Percentiles rank a stretch among this genome's conserved stretches.
phyloP scores from a whole-genome alignment of 1,284 basidiomycete species.

The Cutaneotrichosporon sp. region DNA sequence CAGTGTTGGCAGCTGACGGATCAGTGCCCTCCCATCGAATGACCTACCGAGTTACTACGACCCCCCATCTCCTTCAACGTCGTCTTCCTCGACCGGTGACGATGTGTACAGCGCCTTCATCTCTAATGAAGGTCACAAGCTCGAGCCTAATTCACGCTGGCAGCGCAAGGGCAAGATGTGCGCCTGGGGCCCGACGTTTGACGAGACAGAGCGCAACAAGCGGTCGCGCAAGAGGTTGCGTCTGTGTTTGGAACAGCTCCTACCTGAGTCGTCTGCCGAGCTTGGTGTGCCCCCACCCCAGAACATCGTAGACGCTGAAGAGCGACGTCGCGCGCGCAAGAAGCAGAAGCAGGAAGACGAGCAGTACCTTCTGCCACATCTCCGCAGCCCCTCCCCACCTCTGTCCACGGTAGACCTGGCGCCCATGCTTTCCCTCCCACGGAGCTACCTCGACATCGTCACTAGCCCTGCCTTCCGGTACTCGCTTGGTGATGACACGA shows the following conservation, averaged over 20 bases:
- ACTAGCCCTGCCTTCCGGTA: conserved; percentile 44
- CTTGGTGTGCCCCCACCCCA: conserved; percentile 28
- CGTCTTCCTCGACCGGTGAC: conserved; percentile 18
- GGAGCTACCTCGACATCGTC: conserved; percentile 45
- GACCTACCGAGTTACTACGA: conserved; percentile 37
- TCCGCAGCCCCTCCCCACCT: conserved; percentile 42
- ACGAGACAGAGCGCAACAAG: conserved; percentile 30
- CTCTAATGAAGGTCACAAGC: conserved; percentile 46
- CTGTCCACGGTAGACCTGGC: conserved; percentile 39
- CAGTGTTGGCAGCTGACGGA: too few species aligned
- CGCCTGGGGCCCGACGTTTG: conserved; percentile 45
- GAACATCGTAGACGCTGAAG: conserved; percentile 33
- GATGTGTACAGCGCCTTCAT: conserved; percentile 22
- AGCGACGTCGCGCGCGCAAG: conserved; percentile 23
- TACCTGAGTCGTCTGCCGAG: conserved; percentile 41
- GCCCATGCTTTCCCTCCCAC: conserved; percentile 40
- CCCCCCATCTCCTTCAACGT: conserved; percentile 29
- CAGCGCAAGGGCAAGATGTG: conserved; percentile 46
- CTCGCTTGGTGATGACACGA: conserved; percentile 44
- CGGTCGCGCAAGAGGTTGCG: conserved; percentile 36
- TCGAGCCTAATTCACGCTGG: conserved; percentile 36
- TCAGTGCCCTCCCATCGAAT: conserved; percentile 34
- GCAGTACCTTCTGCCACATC: conserved; percentile 38
- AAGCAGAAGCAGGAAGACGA: conserved; percentile 28
- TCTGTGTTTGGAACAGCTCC: conserved; percentile 34